A percentile compares a stretch with the other conserved stretches of the same genome.
phyloP scores from a whole-genome alignment of 106 monocot genomes.

The Phalaenopsis equestris region DNA sequence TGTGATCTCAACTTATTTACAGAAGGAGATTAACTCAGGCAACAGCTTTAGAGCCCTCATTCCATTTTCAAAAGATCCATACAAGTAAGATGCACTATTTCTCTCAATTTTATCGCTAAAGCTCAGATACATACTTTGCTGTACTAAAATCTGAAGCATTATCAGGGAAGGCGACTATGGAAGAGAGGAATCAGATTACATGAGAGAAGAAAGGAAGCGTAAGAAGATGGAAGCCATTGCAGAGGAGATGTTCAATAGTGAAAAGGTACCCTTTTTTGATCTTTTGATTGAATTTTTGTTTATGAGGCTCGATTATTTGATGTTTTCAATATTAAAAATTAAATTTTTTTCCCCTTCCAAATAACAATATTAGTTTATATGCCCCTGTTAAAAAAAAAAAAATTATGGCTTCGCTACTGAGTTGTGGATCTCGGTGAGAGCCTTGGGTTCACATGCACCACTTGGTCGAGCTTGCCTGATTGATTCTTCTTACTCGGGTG shows the following conservation, averaged over 20 bases:
- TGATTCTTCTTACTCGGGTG: no score
- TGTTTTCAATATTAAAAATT: no score
- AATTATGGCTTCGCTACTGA: no score
- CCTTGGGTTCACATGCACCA: no score
- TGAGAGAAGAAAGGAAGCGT: slow-evolving; percentile 74
- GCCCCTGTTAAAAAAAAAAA: no score
- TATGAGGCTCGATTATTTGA: no score
- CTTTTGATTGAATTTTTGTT: neutral
- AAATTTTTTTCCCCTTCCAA: no score
- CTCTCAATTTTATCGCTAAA: neutral
- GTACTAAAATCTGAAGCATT: slow-evolving; percentile 1
- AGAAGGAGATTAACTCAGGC: slow-evolving; percentile 51
- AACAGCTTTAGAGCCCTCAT: slow-evolving; percentile 73
- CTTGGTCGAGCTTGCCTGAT: no score
- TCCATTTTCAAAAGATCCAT: slow-evolving; percentile 84
- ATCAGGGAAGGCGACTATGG: slow-evolving; percentile 57
- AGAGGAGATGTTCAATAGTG: slow-evolving; percentile 88
- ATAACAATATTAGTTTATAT: no score
- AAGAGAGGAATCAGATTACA: slow-evolving; percentile 32
- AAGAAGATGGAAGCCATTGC: slow-evolving; percentile 85
- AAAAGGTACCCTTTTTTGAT: slow-evolving; percentile 42
- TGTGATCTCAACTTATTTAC: neutral
- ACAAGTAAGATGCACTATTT: slow-evolving; percentile 42
- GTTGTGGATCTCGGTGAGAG: no score
- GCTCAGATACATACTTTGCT: no score